Base-by-base conservation (phyloP, 2,329 filamentous ascomycete genomes). In the Teratosphaeria epicoccoides region DNA sequence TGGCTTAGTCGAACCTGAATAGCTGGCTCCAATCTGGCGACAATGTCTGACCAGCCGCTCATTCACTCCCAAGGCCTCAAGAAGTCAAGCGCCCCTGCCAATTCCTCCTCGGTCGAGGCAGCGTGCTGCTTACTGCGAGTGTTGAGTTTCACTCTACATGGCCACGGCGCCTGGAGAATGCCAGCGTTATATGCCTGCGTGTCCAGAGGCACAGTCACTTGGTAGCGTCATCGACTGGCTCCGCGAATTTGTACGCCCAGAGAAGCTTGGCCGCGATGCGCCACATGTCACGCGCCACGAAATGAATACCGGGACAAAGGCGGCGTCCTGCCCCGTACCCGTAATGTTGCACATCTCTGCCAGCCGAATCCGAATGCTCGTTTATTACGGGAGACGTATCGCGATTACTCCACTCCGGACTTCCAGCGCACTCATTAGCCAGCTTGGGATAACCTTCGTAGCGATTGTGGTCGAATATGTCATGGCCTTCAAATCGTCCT, bases 281-380 rank as follows among this genome's bases (percentile, higher is more conserved):
- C 55, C 65, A 72, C 43, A 81, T 66, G 0, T 72, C 78, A 0
- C 76, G 71, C 43, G 76, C 72, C 2, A 60, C 63, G 0, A 81
- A 69, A 49, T 81, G 76, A 56, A 77, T 71, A 0, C 76, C 76
- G 1, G 70, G 69, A 54, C 76, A 78, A 25, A 73, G 68, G 6
- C 76, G 67, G 6, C 76, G 66, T 0, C 76, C 76, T 7, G 69
- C 70, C 0, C 75, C 75, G 55, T 77, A 78, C 1, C 64, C 64
- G 58, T 74, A 78, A 48, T 77, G 74, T 55, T 47, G 24, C n/a
- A 28, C 25, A 47, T 23, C 24, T 47, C n/a, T 20, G 45, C 14
- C 17, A 20, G 25, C 45, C n/a, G 45, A 37, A 6, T 2, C 29
- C 29, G 29, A 37, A 14, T 14, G 17, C 5, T 6, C 2, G 14